These are phyloP conservation scores for Phyllosticta paracitricarpa DNA, from an alignment of 2,329 filamentous ascomycete species.

Conservation along the genomic window DNA sequence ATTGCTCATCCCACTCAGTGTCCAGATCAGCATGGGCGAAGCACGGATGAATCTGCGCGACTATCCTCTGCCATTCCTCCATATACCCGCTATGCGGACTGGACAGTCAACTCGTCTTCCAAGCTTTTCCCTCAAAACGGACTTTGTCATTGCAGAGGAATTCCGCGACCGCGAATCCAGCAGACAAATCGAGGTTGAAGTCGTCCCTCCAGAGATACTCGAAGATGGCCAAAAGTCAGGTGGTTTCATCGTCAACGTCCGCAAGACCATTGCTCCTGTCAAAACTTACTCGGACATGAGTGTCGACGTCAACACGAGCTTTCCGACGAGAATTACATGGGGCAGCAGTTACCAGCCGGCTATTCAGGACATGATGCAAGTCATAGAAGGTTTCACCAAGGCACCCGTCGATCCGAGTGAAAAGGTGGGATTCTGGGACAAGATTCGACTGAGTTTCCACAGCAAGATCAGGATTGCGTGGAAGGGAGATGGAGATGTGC, in stretches of 20 bases:
- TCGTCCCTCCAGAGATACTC: constrained; percentile 61
- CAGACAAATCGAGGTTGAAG: constrained; percentile 68
- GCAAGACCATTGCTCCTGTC: constrained; percentile 83
- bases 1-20: constrained; percentile 78
- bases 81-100: constrained; percentile 73
- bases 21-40: constrained; percentile 85
- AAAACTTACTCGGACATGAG: constrained; percentile 93
- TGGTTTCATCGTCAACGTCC: constrained; percentile 74
- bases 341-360: constrained; percentile 95
- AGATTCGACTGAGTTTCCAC: constrained; percentile 88
- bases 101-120: constrained; percentile 70
- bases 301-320: constrained; percentile 84
- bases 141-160: constrained; percentile 95
- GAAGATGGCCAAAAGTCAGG: constrained; percentile 48
- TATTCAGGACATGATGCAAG: constrained; percentile 99
- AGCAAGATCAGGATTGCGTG: constrained; percentile 81
- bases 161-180: constrained; percentile 72
- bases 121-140: constrained; percentile 74
- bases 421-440: constrained; percentile 95
- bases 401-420: constrained; percentile 90
- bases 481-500: constrained; percentile 93
- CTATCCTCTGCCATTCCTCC: constrained; percentile 84
- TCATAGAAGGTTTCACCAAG: constrained; percentile 94
- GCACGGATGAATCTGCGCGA: constrained; percentile 78
- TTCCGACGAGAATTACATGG: constrained; percentile 92